These are phyloP conservation scores for Desmodesmus armatus DNA, from an alignment of 139 green algal species.

Conservation along the genomic window DNA sequence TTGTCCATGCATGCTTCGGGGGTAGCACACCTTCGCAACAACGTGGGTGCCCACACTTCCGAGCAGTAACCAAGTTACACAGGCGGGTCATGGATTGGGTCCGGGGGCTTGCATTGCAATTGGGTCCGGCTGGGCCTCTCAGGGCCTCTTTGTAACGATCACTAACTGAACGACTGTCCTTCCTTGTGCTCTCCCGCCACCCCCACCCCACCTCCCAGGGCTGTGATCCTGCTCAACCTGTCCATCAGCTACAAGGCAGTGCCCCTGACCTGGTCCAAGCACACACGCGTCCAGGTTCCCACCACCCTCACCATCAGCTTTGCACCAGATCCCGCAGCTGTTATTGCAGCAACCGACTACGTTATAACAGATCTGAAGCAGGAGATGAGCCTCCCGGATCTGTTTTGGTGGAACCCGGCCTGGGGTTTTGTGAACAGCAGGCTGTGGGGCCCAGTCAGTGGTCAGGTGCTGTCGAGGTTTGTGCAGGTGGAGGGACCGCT, in stretches of 20 bases:
- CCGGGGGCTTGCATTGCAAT: too few relatives aligned
- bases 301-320: slow-evolving; percentile 4
- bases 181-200: neutral
- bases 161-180: neutral
- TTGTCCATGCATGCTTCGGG: too few relatives aligned
- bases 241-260: slow-evolving; percentile 35
- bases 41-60: neutral
- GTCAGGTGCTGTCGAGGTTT: neutral
- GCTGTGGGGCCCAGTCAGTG: slow-evolving; percentile 5
- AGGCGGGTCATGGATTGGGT: too few relatives aligned
- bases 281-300: neutral
- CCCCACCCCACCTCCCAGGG: slow-evolving; percentile 1
- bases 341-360: neutral
- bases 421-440: neutral
- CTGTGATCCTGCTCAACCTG: slow-evolving; percentile 28
- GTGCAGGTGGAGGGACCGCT: neutral
- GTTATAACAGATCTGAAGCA: slow-evolving; percentile 3
- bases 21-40: neutral
- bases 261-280: slow-evolving; percentile 20
- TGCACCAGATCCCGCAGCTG: neutral
- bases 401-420: slow-evolving; percentile 11
- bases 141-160: neutral
- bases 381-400: slow-evolving; percentile 10
- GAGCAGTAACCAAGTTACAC: too few relatives aligned
- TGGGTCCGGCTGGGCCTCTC: neutral